These are phyloP conservation scores for Neurospora pannonica DNA, from an alignment of 495 filamentous ascomycete genomes.

Conservation along the genomic window DNA sequence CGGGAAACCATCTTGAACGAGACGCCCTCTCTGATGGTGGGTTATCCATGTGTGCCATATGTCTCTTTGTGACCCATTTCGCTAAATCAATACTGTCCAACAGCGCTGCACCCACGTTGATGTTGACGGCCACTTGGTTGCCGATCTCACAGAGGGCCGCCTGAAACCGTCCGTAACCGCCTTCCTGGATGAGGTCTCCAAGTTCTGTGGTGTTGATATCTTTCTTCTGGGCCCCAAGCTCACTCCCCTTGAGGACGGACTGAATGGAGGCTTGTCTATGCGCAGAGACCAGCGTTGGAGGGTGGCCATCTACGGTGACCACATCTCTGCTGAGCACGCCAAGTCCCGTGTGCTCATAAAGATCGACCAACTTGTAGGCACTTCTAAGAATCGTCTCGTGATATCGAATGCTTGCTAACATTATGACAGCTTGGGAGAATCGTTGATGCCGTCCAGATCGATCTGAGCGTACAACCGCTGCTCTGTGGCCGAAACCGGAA, in stretches of 20 bases:
- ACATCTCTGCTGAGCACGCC: conserved; percentile 90
- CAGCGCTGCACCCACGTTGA: conserved; percentile 90
- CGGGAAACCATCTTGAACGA: conserved; percentile 77
- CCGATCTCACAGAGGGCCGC: conserved; percentile 62
- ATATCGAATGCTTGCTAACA: conserved; percentile 11
- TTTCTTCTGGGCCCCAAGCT: conserved; percentile 83
- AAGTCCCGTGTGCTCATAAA: conserved; percentile 93
- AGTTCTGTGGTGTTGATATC: conserved; percentile 87
- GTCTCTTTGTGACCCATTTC: neutral
- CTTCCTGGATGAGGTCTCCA: conserved; percentile 73
- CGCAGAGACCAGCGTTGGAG: conserved; percentile 68
- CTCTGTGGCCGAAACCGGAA: conserved; percentile 86
- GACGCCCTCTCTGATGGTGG: conserved; percentile 78
- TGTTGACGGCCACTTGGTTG: conserved; percentile 79
- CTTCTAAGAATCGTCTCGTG: neutral
- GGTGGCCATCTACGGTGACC: conserved; percentile 88
- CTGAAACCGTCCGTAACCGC: conserved; percentile 57
- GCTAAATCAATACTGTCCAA: conserved; percentile 7
- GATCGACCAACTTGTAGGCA: conserved; percentile 87
- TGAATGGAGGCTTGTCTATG: conserved; percentile 44
- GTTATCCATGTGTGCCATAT: conserved; percentile 15
- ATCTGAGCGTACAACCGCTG: conserved; percentile 78
- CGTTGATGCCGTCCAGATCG: conserved; percentile 73
- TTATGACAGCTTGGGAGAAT: conserved; percentile 65
- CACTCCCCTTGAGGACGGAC: conserved; percentile 52